These are phyloP conservation scores for Aspergillus hiratsukae DNA, from an alignment of 2,329 filamentous ascomycete genomes.

Conservation along the genomic window DNA sequence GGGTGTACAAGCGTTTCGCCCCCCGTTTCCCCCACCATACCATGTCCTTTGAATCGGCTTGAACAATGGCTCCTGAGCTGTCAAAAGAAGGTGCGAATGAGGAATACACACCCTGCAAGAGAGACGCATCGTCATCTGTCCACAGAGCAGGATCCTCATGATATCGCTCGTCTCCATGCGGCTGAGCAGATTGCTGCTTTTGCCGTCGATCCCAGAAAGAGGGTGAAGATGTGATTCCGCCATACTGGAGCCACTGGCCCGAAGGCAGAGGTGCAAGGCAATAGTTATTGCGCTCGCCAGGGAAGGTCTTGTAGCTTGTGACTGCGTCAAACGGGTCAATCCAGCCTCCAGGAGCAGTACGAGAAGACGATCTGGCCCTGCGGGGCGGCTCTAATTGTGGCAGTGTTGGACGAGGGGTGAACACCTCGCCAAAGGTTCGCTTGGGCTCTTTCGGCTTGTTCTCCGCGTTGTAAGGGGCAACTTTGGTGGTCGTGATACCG, in stretches of 20 bases:
- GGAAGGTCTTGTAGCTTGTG: constrained; percentile 29
- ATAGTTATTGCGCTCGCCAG: constrained; percentile 38
- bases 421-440: constrained; percentile 44
- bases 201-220: constrained; percentile 36
- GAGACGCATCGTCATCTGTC: constrained; percentile 30
- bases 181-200: constrained; percentile 23
- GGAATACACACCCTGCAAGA: constrained; percentile 44
- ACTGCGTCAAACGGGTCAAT: constrained; percentile 39
- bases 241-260: constrained; percentile 43
- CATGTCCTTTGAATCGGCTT: constrained; percentile 38
- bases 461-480: constrained; percentile 50
- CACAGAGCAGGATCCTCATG: constrained; percentile 26
- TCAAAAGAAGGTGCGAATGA: constrained; percentile 48
- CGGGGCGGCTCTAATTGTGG: constrained; percentile 40
- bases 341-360: constrained; percentile 33
- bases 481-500: constrained; percentile 66
- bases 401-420: constrained; percentile 36
- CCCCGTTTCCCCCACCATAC: constrained; percentile 46
- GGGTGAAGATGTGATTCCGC: constrained; percentile 33
- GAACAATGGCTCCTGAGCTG: constrained; percentile 41
- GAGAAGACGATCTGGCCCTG: constrained; percentile 30
- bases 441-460: constrained; percentile 25
- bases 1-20: constrained; percentile 31
- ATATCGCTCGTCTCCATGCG: constrained; percentile 19
- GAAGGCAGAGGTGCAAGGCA: constrained; percentile 37